These are phyloP conservation scores for Podospora bellae-mahoneyi DNA, from an alignment of 495 filamentous ascomycete genomes.

Conservation along the genomic window DNA sequence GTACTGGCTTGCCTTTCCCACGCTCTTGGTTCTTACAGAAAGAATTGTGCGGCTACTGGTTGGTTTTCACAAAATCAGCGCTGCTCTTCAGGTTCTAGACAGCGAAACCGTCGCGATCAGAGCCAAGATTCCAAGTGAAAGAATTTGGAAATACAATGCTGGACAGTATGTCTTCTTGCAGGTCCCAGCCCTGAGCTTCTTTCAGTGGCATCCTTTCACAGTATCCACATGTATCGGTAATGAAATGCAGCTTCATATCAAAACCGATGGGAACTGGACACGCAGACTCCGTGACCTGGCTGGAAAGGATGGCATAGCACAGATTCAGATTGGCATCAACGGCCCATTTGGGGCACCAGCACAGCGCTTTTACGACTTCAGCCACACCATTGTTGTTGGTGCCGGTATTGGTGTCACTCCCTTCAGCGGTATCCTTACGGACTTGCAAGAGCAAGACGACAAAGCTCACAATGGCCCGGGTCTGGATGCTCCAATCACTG, in stretches of 20 bases:
- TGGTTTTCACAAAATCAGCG: slow-evolving; percentile 31
- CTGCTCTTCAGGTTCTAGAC: slow-evolving; percentile 33
- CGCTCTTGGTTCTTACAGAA: slow-evolving; percentile 33
- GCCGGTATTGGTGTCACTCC: slow-evolving; percentile 42
- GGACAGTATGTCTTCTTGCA: slow-evolving; percentile 42
- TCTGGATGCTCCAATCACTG: not conserved
- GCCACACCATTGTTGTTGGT: slow-evolving; percentile 36
- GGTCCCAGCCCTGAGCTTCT: slow-evolving; percentile 32
- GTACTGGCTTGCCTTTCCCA: slow-evolving; percentile 39
- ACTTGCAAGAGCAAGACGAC: slow-evolving; percentile 33
- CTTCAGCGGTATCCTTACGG: slow-evolving; percentile 38
- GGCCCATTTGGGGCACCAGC: slow-evolving; percentile 27
- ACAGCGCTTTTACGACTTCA: slow-evolving; percentile 41
- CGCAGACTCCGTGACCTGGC: slow-evolving; percentile 40
- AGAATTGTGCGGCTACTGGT: slow-evolving; percentile 26
- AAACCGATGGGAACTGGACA: slow-evolving; percentile 43
- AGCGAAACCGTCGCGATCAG: slow-evolving; percentile 35
- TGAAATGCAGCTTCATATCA: slow-evolving; percentile 43
- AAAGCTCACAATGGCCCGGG: not conserved
- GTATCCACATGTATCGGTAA: slow-evolving; percentile 29
- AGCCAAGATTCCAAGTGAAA: slow-evolving; percentile 27
- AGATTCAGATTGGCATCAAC: slow-evolving; percentile 41
- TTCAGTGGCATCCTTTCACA: slow-evolving; percentile 39
- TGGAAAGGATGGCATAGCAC: slow-evolving; percentile 39
- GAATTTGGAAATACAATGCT: slow-evolving; percentile 38